Evolutionary conservation across 345 rosid genomes (phyloP).

Genomic region (Acer saccharum): DNA sequence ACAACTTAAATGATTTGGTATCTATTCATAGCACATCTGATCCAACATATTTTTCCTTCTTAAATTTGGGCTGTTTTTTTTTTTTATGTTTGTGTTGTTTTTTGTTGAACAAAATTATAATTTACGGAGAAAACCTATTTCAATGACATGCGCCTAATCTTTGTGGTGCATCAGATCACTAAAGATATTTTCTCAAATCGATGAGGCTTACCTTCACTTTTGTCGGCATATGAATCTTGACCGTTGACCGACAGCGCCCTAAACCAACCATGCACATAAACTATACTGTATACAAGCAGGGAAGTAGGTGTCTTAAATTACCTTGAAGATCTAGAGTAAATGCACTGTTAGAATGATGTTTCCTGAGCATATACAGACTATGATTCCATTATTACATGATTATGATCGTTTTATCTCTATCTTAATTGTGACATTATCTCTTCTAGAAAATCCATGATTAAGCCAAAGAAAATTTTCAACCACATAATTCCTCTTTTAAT

Average conservation of each 20-base stretch:
- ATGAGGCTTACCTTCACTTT: too few relatives aligned
- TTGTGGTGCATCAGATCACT: too few relatives aligned
- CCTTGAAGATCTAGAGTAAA: background rate
- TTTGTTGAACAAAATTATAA: too few relatives aligned
- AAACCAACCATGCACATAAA: too few relatives aligned
- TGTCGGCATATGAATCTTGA: background rate
- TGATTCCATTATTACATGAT: background rate
- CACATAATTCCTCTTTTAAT: background rate
- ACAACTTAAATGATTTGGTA: too few relatives aligned
- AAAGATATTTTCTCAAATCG: too few relatives aligned
- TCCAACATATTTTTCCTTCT: background rate
- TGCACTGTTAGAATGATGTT: background rate
- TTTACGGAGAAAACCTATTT: too few relatives aligned
- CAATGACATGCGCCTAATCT: too few relatives aligned
- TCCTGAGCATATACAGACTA: background rate
- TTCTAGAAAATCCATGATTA: slow-evolving; percentile 1
- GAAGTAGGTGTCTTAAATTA: background rate
- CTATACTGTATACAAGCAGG: background rate
- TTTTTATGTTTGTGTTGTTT: too few relatives aligned
- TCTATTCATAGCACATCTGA: background rate
- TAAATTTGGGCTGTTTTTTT: too few relatives aligned
- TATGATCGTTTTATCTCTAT: background rate
- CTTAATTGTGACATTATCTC: background rate
- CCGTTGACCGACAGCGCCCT: background rate
- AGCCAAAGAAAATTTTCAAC: background rate